Conservation (phyloP, 768 basidiomycete species). For the Suillus fuscotomentosus region DNA sequence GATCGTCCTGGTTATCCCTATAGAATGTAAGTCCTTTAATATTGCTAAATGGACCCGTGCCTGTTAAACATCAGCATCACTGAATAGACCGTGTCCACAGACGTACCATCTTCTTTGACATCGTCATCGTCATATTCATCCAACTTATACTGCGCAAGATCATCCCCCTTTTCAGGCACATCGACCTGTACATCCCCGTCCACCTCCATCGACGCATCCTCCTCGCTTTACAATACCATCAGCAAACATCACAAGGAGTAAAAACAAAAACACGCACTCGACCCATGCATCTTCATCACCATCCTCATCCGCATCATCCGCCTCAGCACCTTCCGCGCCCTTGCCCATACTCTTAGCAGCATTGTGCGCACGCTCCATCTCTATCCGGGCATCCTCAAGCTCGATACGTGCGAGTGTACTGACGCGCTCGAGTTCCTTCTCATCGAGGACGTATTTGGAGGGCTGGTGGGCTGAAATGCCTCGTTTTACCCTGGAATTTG, state of each 20-base stretch:
- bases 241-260: slow-evolving; percentile 14
- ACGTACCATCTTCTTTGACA: slow-evolving; percentile 35
- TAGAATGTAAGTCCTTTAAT: slow-evolving; percentile 95
- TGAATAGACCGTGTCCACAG: not conserved
- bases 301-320: slow-evolving; percentile 51
- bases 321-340: slow-evolving; percentile 65
- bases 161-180: slow-evolving; percentile 47
- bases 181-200: slow-evolving; percentile 35
- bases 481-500: slow-evolving; percentile 61
- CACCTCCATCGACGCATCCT: slow-evolving; percentile 63
- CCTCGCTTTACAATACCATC: slow-evolving; percentile 36
- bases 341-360: slow-evolving; percentile 71
- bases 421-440: slow-evolving; percentile 86
- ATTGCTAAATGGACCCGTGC: slow-evolving; percentile 83
- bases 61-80: slow-evolving; percentile 31
- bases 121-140: slow-evolving; percentile 88
- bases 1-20: slow-evolving; percentile 89
- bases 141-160: slow-evolving; percentile 84
- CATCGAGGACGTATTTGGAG: slow-evolving; percentile 85
- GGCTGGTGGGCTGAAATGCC: slow-evolving; percentile 78
- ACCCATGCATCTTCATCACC: slow-evolving; percentile 69
- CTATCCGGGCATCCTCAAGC: slow-evolving; percentile 85
- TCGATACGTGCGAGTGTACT: slow-evolving; percentile 84
- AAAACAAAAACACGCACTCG: slow-evolving; percentile 62
- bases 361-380: slow-evolving; percentile 79